phyloP scores from a whole-genome alignment of 495 filamentous ascomycete species.

The Clavariopsis aquatica region DNA sequence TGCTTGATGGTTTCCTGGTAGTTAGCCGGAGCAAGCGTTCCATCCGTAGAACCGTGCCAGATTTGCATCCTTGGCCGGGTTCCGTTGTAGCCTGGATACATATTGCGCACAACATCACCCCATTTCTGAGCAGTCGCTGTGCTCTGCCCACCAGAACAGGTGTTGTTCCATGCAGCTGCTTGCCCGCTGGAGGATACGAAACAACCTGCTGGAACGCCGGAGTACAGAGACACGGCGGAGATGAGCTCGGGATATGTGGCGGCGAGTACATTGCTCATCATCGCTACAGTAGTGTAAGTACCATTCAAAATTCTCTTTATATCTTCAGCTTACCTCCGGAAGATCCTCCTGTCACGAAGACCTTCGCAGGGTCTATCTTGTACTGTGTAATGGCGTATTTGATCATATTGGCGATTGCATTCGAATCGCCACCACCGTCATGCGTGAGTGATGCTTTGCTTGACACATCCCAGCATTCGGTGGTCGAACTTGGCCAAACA shows the following conservation, averaged over 20 bases:
- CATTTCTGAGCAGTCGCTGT: constrained; percentile 53
- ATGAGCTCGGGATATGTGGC: constrained; percentile 63
- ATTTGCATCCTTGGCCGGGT: constrained; percentile 58
- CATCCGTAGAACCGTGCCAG: constrained; percentile 55
- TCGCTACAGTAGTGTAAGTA: constrained; percentile 5
- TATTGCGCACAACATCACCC: constrained; percentile 53
- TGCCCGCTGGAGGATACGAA: constrained; percentile 48
- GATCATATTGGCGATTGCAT: constrained; percentile 60
- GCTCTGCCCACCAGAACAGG: constrained; percentile 54
- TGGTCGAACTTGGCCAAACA: constrained; percentile 53
- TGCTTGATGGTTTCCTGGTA: constrained; percentile 60
- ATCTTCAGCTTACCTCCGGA: constrained; percentile 48
- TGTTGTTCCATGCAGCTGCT: constrained; percentile 56
- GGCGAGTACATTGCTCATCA: constrained; percentile 55
- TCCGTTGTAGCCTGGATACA: constrained; percentile 59
- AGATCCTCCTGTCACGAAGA: constrained; percentile 57
- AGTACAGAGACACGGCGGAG: constrained; percentile 58
- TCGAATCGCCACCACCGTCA: constrained; percentile 55
- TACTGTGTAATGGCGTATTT: constrained; percentile 55
- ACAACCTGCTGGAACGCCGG: constrained; percentile 64
- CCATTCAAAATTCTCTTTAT: neutral
- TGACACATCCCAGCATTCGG: constrained; percentile 60
- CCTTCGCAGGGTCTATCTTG: constrained; percentile 49
- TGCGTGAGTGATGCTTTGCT: constrained; percentile 53
- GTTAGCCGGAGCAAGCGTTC: constrained; percentile 52